Percentiles rank a stretch among this genome's conserved stretches.
Evolutionary conservation across 192 early-diverging fungal genomes (phyloP).

Genomic region (Coemansia sp.): DNA sequence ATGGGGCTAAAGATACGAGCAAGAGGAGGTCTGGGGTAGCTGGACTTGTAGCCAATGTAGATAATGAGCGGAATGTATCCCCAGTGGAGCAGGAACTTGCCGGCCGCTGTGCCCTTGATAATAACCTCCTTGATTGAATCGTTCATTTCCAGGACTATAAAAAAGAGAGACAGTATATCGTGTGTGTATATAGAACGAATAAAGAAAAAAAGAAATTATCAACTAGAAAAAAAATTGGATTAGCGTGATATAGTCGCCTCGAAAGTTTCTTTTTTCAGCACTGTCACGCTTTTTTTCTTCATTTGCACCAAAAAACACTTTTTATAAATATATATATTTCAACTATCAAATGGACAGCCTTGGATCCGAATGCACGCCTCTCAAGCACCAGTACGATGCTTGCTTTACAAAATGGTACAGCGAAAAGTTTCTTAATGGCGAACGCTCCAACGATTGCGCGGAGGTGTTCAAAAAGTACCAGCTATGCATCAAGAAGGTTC

Average conservation of each 20-base stretch:
- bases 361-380: constrained; percentile 70
- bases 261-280: neutral
- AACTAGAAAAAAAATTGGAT: neutral
- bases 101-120: constrained; percentile 35
- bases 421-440: constrained; percentile 90
- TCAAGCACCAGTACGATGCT: constrained; percentile 83
- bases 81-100: constrained; percentile 48
- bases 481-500: constrained; percentile 72
- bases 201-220: neutral
- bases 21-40: constrained; percentile 47
- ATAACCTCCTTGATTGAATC: constrained; percentile 48
- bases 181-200: neutral
- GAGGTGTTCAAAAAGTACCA: constrained; percentile 82
- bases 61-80: constrained; percentile 53
- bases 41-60: constrained; percentile 47
- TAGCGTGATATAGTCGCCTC: no score
- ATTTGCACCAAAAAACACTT: neutral
- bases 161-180: constrained; percentile 1
- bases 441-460: constrained; percentile 75
- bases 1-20: constrained; percentile 53
- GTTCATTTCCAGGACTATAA: constrained; percentile 36
- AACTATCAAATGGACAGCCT: constrained; percentile 42
- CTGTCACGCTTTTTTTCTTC: neutral
- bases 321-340: no score
- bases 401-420: constrained; percentile 98